These are phyloP conservation scores for Alternaria metachromatica DNA, from an alignment of 2,329 filamentous ascomycete genomes.

Conservation along the genomic window DNA sequence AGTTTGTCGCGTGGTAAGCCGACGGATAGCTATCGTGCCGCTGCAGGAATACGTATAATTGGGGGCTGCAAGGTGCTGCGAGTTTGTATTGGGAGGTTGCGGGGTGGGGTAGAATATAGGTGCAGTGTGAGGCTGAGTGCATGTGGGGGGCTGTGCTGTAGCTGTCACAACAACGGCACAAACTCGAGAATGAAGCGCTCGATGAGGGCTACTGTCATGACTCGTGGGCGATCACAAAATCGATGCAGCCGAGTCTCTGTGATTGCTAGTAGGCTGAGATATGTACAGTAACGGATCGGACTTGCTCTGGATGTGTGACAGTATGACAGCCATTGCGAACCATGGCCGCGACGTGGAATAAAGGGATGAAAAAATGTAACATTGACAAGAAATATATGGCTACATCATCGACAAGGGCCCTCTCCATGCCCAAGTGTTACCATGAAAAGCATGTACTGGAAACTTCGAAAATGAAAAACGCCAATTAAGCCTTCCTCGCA, in stretches of 20 bases:
- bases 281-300: background rate
- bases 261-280: too few relatives aligned
- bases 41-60: slow-evolving; percentile 19
- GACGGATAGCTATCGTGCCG: slow-evolving; percentile 9
- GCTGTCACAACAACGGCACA: background rate
- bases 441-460: slow-evolving; percentile 5
- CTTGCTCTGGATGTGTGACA: background rate
- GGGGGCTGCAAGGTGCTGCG: slow-evolving; percentile 3
- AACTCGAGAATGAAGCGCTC: background rate
- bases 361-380: background rate
- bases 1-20: slow-evolving; percentile 15
- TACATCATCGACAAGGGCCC: slow-evolving; percentile 21
- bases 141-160: slow-evolving; percentile 2
- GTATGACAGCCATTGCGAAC: background rate
- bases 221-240: background rate
- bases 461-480: background rate
- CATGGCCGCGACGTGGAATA: background rate
- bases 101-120: background rate
- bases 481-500: slow-evolving; percentile 2
- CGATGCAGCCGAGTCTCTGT: background rate
- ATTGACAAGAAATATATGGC: slow-evolving; percentile 25
- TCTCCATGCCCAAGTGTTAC: background rate
- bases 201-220: background rate
- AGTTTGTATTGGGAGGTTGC: slow-evolving; percentile 1
- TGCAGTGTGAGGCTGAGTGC: slow-evolving; percentile 4